These are phyloP conservation scores for Syzygium aromaticum DNA, from an alignment of 345 rosid species.

Conservation along the genomic window DNA sequence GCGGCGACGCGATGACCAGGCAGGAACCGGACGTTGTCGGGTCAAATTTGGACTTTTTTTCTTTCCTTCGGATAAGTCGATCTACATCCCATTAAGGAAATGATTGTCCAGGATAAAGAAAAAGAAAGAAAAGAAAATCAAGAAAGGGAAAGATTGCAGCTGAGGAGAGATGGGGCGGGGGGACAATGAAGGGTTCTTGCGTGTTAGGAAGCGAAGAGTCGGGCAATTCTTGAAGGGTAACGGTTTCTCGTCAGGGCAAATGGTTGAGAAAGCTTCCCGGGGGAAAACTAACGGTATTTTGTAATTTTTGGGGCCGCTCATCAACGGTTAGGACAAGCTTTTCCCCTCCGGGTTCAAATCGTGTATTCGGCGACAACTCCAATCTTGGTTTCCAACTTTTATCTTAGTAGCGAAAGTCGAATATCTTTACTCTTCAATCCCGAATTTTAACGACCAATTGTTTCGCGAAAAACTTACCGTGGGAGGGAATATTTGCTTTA, in stretches of 20 bases:
- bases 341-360: not conserved
- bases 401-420: not conserved
- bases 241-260: not conserved
- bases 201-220: not conserved
- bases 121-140: not conserved
- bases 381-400: not conserved
- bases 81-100: not conserved
- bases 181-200: not conserved
- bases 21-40: not conserved
- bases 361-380: not conserved
- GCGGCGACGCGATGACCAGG: conserved; percentile 12
- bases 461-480: not conserved
- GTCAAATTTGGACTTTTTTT: not conserved
- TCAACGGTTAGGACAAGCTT: not conserved
- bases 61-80: not conserved
- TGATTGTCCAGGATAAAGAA: not conserved
- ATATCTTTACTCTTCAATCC: not conserved
- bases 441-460: not conserved
- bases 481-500: no score
- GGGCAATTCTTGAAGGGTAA: not conserved
- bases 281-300: not conserved
- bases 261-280: not conserved
- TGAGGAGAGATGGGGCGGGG: not conserved
- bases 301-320: not conserved
- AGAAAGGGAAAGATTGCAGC: not conserved